Base-by-base conservation (phyloP, 1,284 basidiomycete species). In the Phellinidium pouzarii region DNA sequence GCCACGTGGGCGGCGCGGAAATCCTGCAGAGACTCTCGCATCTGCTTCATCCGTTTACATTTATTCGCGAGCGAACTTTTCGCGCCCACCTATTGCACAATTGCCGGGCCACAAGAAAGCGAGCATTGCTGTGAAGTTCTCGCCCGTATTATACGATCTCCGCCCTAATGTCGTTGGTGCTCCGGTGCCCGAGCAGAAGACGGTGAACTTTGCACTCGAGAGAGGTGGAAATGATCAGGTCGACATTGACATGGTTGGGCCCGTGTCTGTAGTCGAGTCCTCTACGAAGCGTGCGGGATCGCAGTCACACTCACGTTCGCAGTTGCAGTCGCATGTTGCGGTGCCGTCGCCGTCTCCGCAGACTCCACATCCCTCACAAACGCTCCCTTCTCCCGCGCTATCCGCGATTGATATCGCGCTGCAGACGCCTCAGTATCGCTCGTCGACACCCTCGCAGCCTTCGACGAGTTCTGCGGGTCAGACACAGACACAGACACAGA, bases 61-160 rank as follows among this genome's bases (percentile, higher is more conserved):
- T 61, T 99, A 99, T 70, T 92, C 92, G 3, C 81, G 95, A 29
- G 91, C 90, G 19, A 97, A 95, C 68, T 89, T 99, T 66, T 84
- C 90, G 1, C 78, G 90, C 44, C 84, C 90, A 0, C 95, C 96
- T 0, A 84, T 99, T 52, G 95, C 94, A 2, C 92, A 94, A 64
- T 75, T 99, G 2, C 94, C 96, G 0, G 96, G 96, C 0, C 92
- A 98, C 72, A 94, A 94, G 71, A 95, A 95, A 57, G 87, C 94
- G 0, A 93, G 90, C 60, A 84, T 98, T 1, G 94, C 91, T 0
- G 92, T 99, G 44, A 78, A 86, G 47, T 99, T 99, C 71, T 95
- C 90, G 31, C 95, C 95, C 0, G 79, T 98, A 26, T 70, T 99
- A 31, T 98, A 95, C 64, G 91, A 95, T 62, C 74, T 98, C 26